Evolutionary conservation across 805 yeast species (phyloP).

Genomic region (Suhomyces kilbournensis): DNA sequence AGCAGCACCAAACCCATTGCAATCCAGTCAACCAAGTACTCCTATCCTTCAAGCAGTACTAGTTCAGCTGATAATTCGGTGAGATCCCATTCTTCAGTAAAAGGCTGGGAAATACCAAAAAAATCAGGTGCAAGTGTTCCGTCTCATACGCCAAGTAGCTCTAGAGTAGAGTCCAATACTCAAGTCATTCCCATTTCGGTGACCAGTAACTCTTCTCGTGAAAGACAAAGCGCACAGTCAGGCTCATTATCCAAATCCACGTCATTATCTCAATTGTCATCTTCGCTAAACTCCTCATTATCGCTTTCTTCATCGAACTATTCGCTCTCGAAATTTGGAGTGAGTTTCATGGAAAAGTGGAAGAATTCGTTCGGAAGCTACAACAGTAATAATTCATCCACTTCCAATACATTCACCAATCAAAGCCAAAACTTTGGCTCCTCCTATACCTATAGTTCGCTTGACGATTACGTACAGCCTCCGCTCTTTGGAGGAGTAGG

Average conservation of each 20-base stretch:
- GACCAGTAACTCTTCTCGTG: conserved; percentile 13
- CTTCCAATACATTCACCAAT: not conserved
- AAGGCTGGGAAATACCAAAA: conserved; percentile 49
- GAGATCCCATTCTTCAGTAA: conserved; percentile 26
- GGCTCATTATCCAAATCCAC: conserved; percentile 36
- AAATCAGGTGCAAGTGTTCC: conserved; percentile 32
- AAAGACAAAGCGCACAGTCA: conserved; percentile 3
- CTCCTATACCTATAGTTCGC: conserved; percentile 1
- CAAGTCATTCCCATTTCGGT: conserved; percentile 20
- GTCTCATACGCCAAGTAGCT: conserved; percentile 8
- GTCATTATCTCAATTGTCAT: conserved; percentile 39
- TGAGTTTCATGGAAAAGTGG: conserved; percentile 47
- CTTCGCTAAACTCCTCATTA: conserved; percentile 38
- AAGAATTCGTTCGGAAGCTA: conserved; percentile 27
- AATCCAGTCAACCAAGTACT: not conserved
- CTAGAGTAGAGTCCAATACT: conserved; percentile 14
- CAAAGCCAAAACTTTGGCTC: not conserved
- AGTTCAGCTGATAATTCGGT: conserved; percentile 8
- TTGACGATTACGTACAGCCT: conserved; percentile 10
- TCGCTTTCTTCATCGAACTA: conserved; percentile 34
- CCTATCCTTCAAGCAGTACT: not conserved
- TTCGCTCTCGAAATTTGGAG: conserved; percentile 39
- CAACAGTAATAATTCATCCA: conserved; percentile 4
- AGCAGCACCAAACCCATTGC: conserved; percentile 3
- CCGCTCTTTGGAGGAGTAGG: conserved; percentile 8